Percentiles rank a stretch among this genome's conserved stretches.
Conservation (phyloP, 2,329 filamentous ascomycete genomes). For the Aspergillus quadrilineatus region DNA sequence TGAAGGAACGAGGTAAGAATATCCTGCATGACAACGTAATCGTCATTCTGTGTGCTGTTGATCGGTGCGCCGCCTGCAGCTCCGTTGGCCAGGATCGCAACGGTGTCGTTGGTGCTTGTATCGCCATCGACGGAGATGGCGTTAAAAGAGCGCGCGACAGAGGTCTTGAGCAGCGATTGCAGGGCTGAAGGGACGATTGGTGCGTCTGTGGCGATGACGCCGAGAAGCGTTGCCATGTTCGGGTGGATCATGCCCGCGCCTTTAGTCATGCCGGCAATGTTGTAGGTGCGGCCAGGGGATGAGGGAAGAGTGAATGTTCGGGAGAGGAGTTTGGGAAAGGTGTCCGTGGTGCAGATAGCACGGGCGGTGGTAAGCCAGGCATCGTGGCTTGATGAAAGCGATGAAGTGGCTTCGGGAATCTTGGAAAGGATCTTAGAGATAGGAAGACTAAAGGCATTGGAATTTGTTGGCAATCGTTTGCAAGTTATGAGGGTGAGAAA, state of each 20-base stretch:
- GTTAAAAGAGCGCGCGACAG: conserved; percentile 87
- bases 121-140: conserved; percentile 96
- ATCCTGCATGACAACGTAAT: conserved; percentile 68
- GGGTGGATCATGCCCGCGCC: conserved; percentile 99
- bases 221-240: conserved; percentile 95
- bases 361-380: conserved; percentile 84
- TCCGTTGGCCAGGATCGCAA: conserved; percentile 92
- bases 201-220: conserved; percentile 87
- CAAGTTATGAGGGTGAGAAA: not conserved
- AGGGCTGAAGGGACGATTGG: conserved; percentile 70
- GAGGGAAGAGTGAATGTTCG: conserved; percentile 80
- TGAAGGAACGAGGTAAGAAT: conserved; percentile 75
- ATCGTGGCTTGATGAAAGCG: conserved; percentile 71
- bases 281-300: conserved; percentile 71
- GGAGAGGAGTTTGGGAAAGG: conserved; percentile 93
- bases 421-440: conserved; percentile 85
- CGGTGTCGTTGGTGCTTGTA: conserved; percentile 95
- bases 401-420: conserved; percentile 72
- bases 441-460: conserved; percentile 60
- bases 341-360: conserved; percentile 97
- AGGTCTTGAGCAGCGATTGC: conserved; percentile 66
- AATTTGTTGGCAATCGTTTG: not conserved
- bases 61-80: conserved; percentile 74
- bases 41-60: conserved; percentile 51
- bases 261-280: conserved; percentile 92